Evolutionary conservation across 805 yeast genomes (phyloP), one percentile per base, ranked within the genome.

Genomic region (Teunomyces cretensis): DNA sequence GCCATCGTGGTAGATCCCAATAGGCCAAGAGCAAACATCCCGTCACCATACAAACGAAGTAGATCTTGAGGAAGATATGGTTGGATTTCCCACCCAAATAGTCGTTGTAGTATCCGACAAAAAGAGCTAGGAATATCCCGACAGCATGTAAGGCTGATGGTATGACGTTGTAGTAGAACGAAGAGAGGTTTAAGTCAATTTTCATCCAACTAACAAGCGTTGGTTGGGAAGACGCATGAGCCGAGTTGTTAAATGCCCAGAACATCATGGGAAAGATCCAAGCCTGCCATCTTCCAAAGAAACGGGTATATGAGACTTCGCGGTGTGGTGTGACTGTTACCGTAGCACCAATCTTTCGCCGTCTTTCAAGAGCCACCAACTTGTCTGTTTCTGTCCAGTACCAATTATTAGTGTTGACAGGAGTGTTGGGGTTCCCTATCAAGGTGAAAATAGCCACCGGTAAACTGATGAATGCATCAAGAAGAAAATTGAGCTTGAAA

Each of bases 171-270:
- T 73, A 74, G 42, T 64, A 49, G 11, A 52, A 52, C 0, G 72
- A 54, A 1, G 64, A 48, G 35, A 72, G 58, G 7, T 60, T 54
- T 31, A 67, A 56, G 31, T 62, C 69, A 27, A 47, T 49, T 47
- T 69, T 68, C 61, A 72, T 75, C 81, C 81, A 78, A 5, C 70
- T 58, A 15, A 64, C 61, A 48, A 76, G 65, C 0, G 79, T 67
- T 13, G 78, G 79, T 42, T 70, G 76, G 4, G 64, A 39, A 24
- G 38, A 47, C 1, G 56, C 54, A n/a, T 70, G 65, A 43, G 66
- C 53, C 2, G 69, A 15, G 49, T 69, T 71, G 52, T 70, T 68
- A 55, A 62, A 68, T 7, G 67, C 62, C 45, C 69, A 58, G 49
- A 70, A 71, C 38, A 72, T 24, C 12, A 55, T 39, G 7, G 56